These are phyloP conservation scores for Dryas octopetala DNA, from an alignment of 306 rosid species.

Conservation along the genomic window DNA sequence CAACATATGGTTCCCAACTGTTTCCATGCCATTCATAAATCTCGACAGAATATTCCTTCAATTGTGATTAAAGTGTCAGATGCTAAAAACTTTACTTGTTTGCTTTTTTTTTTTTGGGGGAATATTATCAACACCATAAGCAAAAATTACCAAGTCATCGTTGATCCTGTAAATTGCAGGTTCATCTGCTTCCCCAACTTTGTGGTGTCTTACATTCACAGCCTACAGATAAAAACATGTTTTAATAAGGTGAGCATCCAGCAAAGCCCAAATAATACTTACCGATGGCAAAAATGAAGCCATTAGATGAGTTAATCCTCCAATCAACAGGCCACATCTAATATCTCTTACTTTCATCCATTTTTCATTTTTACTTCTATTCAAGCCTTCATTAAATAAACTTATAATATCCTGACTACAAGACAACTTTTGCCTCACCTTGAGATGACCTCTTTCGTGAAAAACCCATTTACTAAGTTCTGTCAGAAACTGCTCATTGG, in stretches of 20 bases:
- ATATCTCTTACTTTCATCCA: background rate
- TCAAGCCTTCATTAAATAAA: background rate
- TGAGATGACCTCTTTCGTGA: conserved; percentile 96
- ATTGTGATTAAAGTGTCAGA: conserved; percentile 33
- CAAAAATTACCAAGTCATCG: conserved; percentile 75
- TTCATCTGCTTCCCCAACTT: conserved; percentile 73
- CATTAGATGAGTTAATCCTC: conserved; percentile 10
- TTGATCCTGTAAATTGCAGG: conserved; percentile 89
- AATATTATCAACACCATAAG: conserved; percentile 1
- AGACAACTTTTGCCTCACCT: conserved; percentile 51
- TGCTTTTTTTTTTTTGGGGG: too few relatives aligned
- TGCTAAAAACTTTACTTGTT: conserved; percentile 14
- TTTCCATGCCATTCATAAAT: conserved; percentile 89
- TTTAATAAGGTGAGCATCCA: conserved; percentile 24
- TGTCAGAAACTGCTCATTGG: conserved; percentile 83
- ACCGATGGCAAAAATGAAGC: conserved; percentile 9
- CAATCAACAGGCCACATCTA: background rate
- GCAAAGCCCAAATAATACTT: background rate
- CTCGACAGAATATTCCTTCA: conserved; percentile 86
- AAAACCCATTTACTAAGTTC: conserved; percentile 96
- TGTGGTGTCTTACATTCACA: conserved; percentile 73
- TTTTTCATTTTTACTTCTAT: background rate
- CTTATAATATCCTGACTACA: background rate
- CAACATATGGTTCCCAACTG: conserved; percentile 88
- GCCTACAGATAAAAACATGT: conserved; percentile 51